phyloP scores from a whole-genome alignment of 2,329 filamentous ascomycete species.

The Capronia epimyces region DNA sequence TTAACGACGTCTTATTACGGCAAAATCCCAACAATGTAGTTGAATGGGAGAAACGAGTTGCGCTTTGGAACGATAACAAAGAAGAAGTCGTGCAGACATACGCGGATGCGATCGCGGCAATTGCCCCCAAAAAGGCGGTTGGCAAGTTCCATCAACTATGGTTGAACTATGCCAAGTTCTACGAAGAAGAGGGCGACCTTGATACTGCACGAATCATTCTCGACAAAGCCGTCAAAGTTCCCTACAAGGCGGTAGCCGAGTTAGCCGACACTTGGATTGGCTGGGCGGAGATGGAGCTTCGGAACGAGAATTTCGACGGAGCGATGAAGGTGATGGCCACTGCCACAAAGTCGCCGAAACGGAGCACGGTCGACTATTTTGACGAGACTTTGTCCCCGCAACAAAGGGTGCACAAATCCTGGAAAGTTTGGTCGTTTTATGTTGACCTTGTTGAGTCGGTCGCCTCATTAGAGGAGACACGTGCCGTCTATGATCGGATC shows the following conservation, averaged over 20 bases:
- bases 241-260: conserved; percentile 95
- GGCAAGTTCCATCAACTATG: conserved; percentile 93
- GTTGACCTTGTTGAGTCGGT: conserved; percentile 96
- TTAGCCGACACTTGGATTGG: conserved; percentile 98
- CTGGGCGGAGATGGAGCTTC: conserved; percentile 97
- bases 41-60: conserved; percentile 97
- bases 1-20: conserved; percentile 90
- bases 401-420: conserved; percentile 96
- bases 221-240: conserved; percentile 96
- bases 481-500: conserved; percentile 91
- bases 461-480: conserved; percentile 82
- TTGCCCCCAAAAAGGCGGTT: conserved; percentile 88
- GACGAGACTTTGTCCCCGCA: conserved; percentile 91
- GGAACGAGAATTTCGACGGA: conserved; percentile 91
- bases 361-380: conserved; percentile 98
- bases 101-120: conserved; percentile 84
- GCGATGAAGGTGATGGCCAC: conserved; percentile 96
- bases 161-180: conserved; percentile 96
- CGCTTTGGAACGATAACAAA: conserved; percentile 90
- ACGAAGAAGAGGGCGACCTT: conserved; percentile 80
- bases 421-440: conserved; percentile 99
- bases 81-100: conserved; percentile 89
- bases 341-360: conserved; percentile 91
- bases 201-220: conserved; percentile 84
- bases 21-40: conserved; percentile 95